Conservation (phyloP, 306 rosid genomes). For the Castanea mollissima region DNA sequence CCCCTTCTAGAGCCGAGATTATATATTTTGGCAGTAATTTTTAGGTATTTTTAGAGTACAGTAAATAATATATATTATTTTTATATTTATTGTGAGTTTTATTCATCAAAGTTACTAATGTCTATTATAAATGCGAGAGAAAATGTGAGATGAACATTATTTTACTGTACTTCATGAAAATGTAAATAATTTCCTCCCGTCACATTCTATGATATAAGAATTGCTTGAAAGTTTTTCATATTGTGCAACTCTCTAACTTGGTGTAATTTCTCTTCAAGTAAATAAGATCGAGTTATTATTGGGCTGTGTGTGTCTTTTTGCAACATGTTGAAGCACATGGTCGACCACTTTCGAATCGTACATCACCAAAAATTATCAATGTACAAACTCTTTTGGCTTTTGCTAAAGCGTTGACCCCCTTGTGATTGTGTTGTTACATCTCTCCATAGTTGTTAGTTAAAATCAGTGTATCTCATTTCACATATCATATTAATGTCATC, state of each 20-base stretch:
- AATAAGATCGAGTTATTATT: neutral
- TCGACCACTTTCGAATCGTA: neutral
- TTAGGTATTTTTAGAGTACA: rapidly evolving
- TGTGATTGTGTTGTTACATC: neutral
- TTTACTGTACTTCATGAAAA: rapidly evolving
- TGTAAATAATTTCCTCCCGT: rapidly evolving
- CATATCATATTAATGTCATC: too few relatives aligned
- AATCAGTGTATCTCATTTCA: too few relatives aligned
- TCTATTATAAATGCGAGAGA: too few relatives aligned
- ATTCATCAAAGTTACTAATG: too few relatives aligned
- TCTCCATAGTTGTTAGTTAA: neutral
- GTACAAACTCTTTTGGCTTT: neutral
- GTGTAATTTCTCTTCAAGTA: neutral
- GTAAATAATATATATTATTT: too few relatives aligned
- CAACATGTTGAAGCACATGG: neutral
- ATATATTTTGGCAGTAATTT: too few relatives aligned
- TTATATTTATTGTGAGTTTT: too few relatives aligned
- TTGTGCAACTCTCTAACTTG: neutral
- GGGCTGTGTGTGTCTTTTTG: neutral
- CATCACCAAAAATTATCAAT: neutral
- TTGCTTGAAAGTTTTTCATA: neutral
- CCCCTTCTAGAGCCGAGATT: too few relatives aligned
- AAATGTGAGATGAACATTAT: too few relatives aligned
- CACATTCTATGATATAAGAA: neutral
- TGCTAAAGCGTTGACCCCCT: neutral